Base-by-base conservation (phyloP, 2,329 filamentous ascomycete genomes). In the Penicillium sp. region DNA sequence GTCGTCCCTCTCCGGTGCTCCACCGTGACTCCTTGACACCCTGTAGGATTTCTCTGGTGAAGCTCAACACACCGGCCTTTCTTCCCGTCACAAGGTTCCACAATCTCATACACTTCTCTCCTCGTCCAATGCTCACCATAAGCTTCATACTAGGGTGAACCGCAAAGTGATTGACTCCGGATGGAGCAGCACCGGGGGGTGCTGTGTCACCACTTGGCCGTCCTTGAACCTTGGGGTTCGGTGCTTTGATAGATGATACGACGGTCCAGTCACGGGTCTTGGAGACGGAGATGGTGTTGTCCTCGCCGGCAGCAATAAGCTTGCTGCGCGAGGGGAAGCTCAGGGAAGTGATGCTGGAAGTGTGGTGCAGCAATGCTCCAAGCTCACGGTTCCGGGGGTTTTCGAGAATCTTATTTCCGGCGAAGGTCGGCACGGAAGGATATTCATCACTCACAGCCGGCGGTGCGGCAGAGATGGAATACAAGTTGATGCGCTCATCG, bases 21-120 rank as follows among this genome's bases (percentile, higher is more conserved):
- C 88, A 87, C 71, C 85, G 86, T 42, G 86, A 84, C 77, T 96
- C 91, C 43, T 90, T 91, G 10, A 89, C 84, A 63, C 89, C 86
- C 43, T 84, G 80, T 49, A 97, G 79, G 66, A 94, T 81, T 0
- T 87, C 84, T 54, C 84, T 82, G 61, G 83, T 84, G 71, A 97
- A 97, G 70, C 90, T 94, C 64, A 99, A 77, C 49, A 96, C 92
- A 29, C 92, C 91, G 1, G 92, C 92, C 77, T 96, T 97, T 78
- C 93, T 96, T 14, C 92, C 94, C 2, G 93, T 97, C 61, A 97
- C 92, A 60, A 99, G 74, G 69, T 99, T 97, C 94, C 94, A 99
- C 61, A 97, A 75, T 60, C 94, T 81, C 90, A 99, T 95, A 68
- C 88, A 91, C 61, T 86, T 87, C 77, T 99, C 94, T 61, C 92